Evolutionary conservation across 257 asterid species (phyloP).

Genomic region (Verbena officinalis): DNA sequence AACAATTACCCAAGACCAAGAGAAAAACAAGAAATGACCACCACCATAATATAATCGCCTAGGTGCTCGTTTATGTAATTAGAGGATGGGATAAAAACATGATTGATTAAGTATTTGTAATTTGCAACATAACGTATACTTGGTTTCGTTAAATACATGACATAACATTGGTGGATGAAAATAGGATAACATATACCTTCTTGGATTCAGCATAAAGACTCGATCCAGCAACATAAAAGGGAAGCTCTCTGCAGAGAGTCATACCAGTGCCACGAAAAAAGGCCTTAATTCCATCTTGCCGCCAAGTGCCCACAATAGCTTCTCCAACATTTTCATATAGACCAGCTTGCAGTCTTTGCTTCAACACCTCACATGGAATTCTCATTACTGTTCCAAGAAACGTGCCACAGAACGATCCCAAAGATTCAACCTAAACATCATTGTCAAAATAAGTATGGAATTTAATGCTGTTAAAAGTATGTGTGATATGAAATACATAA

Average conservation of each 20-base stretch:
- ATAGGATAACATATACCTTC: slow-evolving; percentile 50
- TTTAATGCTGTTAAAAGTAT: background rate
- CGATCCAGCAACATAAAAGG: slow-evolving; percentile 95
- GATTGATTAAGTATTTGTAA: too few species aligned
- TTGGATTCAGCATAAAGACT: slow-evolving; percentile 95
- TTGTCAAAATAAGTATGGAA: slow-evolving; percentile 15
- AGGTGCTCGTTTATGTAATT: too few species aligned
- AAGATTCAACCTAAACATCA: slow-evolving; percentile 74
- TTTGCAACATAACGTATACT: too few species aligned
- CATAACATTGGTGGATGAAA: background rate
- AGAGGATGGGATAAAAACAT: too few species aligned
- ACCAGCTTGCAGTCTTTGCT: slow-evolving; percentile 95
- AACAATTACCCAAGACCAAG: too few species aligned
- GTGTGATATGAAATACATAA: slow-evolving; percentile 11
- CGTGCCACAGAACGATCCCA: slow-evolving; percentile 88
- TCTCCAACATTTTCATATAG: slow-evolving; percentile 78
- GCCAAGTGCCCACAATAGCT: slow-evolving; percentile 84
- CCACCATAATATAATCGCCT: background rate
- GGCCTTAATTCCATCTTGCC: slow-evolving; percentile 80
- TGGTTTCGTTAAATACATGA: background rate
- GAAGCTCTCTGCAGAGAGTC: slow-evolving; percentile 90
- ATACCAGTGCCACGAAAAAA: slow-evolving; percentile 98
- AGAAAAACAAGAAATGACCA: background rate
- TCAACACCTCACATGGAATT: slow-evolving; percentile 92
- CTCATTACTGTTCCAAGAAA: slow-evolving; percentile 88